phyloP scores from a whole-genome alignment of 192 early-diverging fungal genomes.

The Entophlyctis helioformis region DNA sequence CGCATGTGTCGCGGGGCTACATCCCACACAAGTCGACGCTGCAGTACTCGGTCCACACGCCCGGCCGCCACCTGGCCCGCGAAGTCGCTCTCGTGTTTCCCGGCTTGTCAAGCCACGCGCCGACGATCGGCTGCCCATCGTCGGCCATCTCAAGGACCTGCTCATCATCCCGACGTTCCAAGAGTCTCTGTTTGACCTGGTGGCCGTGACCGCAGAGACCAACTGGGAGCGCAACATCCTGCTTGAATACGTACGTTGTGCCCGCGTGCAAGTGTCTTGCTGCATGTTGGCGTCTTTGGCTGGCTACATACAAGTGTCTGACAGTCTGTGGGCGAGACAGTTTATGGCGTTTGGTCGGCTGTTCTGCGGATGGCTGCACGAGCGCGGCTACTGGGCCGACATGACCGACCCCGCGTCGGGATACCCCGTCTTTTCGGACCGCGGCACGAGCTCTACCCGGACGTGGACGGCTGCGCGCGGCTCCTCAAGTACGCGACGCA shows the following conservation, averaged over 20 bases:
- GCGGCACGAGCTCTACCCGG: constrained; percentile 76
- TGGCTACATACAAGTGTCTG: too few relatives aligned
- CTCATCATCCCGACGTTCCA: constrained; percentile 77
- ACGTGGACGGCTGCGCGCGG: constrained; percentile 68
- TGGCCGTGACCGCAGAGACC: constrained; percentile 53
- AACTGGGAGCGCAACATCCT: constrained; percentile 72
- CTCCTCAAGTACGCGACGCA: constrained; percentile 67
- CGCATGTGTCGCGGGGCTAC: too few relatives aligned
- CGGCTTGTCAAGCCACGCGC: background rate
- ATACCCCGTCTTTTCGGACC: constrained; percentile 53
- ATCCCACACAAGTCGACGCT: background rate
- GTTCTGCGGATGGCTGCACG: constrained; percentile 72
- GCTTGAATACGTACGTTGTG: constrained; percentile 53
- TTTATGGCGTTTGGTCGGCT: constrained; percentile 21
- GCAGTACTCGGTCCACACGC: constrained; percentile 19
- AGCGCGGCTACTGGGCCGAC: constrained; percentile 82
- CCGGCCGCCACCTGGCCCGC: constrained; percentile 21
- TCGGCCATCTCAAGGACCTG: constrained; percentile 26
- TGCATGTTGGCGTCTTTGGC: too few relatives aligned
- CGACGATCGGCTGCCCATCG: constrained; percentile 3
- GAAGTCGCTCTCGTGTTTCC: constrained; percentile 70
- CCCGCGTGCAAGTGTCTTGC: background rate
- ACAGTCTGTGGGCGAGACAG: too few relatives aligned
- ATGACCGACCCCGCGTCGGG: constrained; percentile 87
- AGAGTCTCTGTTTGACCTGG: constrained; percentile 60